Conservation (phyloP, 345 rosid genomes). For the Cardamine occulta region DNA sequence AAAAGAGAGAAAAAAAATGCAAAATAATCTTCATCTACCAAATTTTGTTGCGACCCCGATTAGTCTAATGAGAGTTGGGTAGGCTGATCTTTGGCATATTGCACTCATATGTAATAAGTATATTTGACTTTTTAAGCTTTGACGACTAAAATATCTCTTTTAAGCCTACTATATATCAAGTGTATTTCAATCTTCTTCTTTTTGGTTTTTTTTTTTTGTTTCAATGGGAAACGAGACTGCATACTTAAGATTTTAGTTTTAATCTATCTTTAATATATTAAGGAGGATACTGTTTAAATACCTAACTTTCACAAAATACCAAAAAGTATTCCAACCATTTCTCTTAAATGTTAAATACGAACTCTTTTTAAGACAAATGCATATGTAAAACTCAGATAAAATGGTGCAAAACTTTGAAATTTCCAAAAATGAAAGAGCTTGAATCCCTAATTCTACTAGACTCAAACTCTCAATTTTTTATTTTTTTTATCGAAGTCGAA, state of each 20-base stretch:
- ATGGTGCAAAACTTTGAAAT: neutral
- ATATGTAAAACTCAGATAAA: neutral
- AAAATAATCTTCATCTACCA: conserved; percentile 31
- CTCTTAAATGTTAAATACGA: neutral
- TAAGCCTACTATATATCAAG: neutral
- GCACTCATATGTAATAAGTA: conserved; percentile 21
- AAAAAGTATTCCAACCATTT: neutral
- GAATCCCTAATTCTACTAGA: neutral
- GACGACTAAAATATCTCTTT: neutral
- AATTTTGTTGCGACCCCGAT: conserved; percentile 28
- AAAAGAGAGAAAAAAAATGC: neutral
- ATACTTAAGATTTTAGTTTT: neutral
- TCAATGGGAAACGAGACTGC: neutral
- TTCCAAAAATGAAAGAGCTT: neutral
- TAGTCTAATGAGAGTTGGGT: conserved; percentile 16
- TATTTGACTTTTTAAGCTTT: conserved; percentile 20
- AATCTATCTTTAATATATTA: no score
- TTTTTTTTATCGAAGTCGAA: neutral
- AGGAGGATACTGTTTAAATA: neutral
- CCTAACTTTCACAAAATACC: neutral
- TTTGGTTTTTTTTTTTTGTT: no score
- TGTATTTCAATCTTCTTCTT: neutral
- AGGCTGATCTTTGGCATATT: conserved; percentile 40
- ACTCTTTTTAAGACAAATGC: neutral
- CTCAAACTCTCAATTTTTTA: neutral